These are phyloP conservation scores for Trametes villosa DNA, from an alignment of 768 basidiomycete species.

Conservation along the genomic window DNA sequence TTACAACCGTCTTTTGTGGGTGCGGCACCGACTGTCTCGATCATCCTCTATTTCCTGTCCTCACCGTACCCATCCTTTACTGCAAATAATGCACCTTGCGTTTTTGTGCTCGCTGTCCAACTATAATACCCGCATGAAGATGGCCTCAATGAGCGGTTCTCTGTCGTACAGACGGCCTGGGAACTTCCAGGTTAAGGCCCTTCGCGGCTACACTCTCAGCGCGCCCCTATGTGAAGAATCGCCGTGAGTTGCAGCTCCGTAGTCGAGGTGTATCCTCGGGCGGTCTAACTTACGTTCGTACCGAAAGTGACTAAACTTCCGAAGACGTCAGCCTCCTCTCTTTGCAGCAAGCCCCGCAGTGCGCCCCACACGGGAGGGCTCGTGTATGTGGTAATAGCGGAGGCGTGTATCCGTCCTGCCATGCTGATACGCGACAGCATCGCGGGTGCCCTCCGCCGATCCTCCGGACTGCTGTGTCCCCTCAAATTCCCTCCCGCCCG, in stretches of 20 bases:
- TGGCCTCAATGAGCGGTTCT: too few relatives aligned
- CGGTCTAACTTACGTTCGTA: not conserved
- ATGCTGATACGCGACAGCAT: not conserved
- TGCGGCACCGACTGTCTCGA: not conserved
- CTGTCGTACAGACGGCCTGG: too few relatives aligned
- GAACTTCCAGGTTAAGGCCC: not conserved
- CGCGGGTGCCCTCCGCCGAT: constrained; percentile 1
- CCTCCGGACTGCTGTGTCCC: not conserved
- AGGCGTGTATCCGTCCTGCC: not conserved
- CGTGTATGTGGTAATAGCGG: not conserved
- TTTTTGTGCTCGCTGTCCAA: not conserved
- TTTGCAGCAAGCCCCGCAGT: not conserved
- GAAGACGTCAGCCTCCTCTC: not conserved
- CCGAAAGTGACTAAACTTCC: not conserved
- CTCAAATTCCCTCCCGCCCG: not conserved
- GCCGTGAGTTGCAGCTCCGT: not conserved
- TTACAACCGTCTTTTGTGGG: not conserved
- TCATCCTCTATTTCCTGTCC: not conserved
- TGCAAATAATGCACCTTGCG: not conserved
- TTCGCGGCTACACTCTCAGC: too few relatives aligned
- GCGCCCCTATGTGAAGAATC: not conserved
- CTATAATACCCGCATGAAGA: too few relatives aligned
- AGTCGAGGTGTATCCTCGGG: not conserved
- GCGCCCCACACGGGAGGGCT: too few relatives aligned
- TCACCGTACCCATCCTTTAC: too few relatives aligned